These are phyloP conservation scores for Beauveria pseudobassiana DNA, from an alignment of 2,329 filamentous ascomycete species.

Conservation along the genomic window DNA sequence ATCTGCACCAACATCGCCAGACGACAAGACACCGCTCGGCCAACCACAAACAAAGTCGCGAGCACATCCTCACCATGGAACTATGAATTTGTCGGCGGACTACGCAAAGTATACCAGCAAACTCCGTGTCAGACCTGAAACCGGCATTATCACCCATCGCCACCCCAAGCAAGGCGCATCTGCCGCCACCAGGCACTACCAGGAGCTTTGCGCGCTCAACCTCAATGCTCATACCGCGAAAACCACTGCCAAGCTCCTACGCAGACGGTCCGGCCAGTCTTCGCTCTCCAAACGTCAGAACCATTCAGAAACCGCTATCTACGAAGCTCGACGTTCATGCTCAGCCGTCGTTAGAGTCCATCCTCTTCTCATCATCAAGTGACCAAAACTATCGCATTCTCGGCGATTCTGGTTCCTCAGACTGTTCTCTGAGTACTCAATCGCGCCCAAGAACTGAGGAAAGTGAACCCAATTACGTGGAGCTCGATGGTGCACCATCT, in stretches of 20 bases:
- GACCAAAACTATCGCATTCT: slow-evolving; percentile 45
- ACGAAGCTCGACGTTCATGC: background rate
- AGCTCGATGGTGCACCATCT: slow-evolving; percentile 40
- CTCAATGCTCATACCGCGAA: slow-evolving; percentile 3
- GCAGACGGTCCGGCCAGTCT: background rate
- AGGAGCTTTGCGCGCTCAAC: background rate
- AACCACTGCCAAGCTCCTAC: slow-evolving; percentile 2
- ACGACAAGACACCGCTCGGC: background rate
- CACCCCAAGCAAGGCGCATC: slow-evolving; percentile 15
- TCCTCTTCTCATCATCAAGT: slow-evolving; percentile 29
- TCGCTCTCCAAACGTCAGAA: background rate
- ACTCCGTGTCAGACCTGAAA: slow-evolving; percentile 17
- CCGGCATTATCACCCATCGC: slow-evolving; percentile 8
- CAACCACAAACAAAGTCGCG: background rate
- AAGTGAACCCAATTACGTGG: slow-evolving; percentile 45
- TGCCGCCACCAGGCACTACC: background rate
- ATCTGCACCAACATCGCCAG: slow-evolving; percentile 17
- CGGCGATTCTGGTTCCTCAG: slow-evolving; percentile 41
- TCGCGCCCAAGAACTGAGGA: slow-evolving; percentile 28
- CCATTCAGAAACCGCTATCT: background rate
- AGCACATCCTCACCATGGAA: slow-evolving; percentile 39
- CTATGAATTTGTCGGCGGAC: slow-evolving; percentile 46
- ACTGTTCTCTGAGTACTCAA: slow-evolving; percentile 30
- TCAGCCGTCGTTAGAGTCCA: slow-evolving; percentile 2
- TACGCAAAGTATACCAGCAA: slow-evolving; percentile 44